Percentiles rank a stretch among this genome's conserved stretches.
Conservation (phyloP, 306 rosid genomes). For the Lupinus albus region DNA sequence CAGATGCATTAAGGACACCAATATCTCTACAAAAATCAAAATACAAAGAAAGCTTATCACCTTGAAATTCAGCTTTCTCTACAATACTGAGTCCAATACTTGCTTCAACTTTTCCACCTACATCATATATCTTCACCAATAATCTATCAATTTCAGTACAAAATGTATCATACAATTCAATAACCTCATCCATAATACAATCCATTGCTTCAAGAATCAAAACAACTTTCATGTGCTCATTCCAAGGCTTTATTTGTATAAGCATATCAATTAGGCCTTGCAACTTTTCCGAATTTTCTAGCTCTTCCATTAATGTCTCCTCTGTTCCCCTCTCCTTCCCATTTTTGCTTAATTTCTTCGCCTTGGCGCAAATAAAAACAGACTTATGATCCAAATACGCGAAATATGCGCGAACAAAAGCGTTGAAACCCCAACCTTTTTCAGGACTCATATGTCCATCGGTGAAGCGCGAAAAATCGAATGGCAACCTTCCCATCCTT, state of each 20-base stretch:
- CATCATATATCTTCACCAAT: constrained; percentile 44
- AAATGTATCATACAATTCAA: constrained; percentile 54
- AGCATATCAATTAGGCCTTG: constrained; percentile 55
- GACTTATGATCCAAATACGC: constrained; percentile 60
- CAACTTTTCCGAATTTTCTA: constrained; percentile 46
- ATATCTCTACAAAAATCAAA: constrained; percentile 51
- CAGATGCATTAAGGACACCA: constrained; percentile 53
- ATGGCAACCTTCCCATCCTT: constrained; percentile 61
- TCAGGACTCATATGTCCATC: constrained; percentile 41
- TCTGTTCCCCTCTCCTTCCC: constrained; percentile 38
- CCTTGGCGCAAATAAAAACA: neutral
- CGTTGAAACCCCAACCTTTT: constrained; percentile 49
- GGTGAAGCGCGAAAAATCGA: constrained; percentile 61
- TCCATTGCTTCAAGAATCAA: constrained; percentile 83
- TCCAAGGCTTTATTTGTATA: constrained; percentile 54
- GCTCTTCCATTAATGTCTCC: constrained; percentile 55
- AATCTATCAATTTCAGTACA: constrained; percentile 42
- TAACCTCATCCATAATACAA: constrained; percentile 57
- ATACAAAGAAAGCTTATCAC: constrained; percentile 45
- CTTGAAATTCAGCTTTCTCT: constrained; percentile 54
- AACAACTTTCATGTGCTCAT: constrained; percentile 36
- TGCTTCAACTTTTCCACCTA: constrained; percentile 58
- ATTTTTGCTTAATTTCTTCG: neutral
- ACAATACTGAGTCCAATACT: constrained; percentile 45
- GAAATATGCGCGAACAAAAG: constrained; percentile 61